phyloP scores from a whole-genome alignment of 1,139 yeast genomes.

The Keqinozyma sinolaborantium region DNA sequence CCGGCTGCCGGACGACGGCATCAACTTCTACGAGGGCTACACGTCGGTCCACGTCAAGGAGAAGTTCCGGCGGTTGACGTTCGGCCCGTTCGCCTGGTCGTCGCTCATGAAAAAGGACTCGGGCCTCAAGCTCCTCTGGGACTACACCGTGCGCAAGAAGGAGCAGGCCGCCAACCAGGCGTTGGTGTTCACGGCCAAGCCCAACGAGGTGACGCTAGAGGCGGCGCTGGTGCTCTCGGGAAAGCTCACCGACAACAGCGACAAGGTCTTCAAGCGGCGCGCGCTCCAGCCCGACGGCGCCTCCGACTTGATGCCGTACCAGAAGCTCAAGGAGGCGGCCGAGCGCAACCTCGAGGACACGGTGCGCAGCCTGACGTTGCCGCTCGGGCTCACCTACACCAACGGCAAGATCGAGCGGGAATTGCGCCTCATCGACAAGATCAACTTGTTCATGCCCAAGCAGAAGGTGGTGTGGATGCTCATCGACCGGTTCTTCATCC shows the following conservation, averaged over 20 bases:
- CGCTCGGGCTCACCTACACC: slow-evolving; percentile 26
- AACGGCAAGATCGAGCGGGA: slow-evolving; percentile 28
- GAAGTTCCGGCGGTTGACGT: slow-evolving; percentile 28
- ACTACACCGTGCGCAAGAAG: slow-evolving; percentile 21
- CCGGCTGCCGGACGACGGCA: slow-evolving; percentile 19
- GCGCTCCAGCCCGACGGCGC: slow-evolving; percentile 34
- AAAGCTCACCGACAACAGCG: slow-evolving; percentile 14
- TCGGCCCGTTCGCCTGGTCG: slow-evolving; percentile 50
- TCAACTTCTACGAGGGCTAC: slow-evolving; percentile 42
- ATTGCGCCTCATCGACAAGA: slow-evolving; percentile 27
- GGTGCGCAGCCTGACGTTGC: slow-evolving; percentile 16
- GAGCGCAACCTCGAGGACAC: slow-evolving; percentile 14
- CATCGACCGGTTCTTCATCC: slow-evolving; percentile 25
- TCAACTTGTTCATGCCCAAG: slow-evolving; percentile 29
- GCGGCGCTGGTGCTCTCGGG: slow-evolving; percentile 17
- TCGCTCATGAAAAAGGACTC: slow-evolving; percentile 47
- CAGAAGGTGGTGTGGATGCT: slow-evolving; percentile 30
- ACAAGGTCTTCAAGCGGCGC: slow-evolving; percentile 26
- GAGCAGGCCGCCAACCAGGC: slow-evolving; percentile 19
- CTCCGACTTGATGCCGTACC: slow-evolving; percentile 33
- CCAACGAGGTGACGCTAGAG: slow-evolving; percentile 22
- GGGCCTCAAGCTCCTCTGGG: slow-evolving; percentile 34
- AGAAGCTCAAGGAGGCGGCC: slow-evolving; percentile 15
- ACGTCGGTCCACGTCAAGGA: slow-evolving; percentile 36
- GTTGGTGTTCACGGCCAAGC: slow-evolving; percentile 14